These are phyloP conservation scores for Scortechinia acanthostroma DNA, from an alignment of 2,329 filamentous ascomycete species.

Conservation along the genomic window DNA sequence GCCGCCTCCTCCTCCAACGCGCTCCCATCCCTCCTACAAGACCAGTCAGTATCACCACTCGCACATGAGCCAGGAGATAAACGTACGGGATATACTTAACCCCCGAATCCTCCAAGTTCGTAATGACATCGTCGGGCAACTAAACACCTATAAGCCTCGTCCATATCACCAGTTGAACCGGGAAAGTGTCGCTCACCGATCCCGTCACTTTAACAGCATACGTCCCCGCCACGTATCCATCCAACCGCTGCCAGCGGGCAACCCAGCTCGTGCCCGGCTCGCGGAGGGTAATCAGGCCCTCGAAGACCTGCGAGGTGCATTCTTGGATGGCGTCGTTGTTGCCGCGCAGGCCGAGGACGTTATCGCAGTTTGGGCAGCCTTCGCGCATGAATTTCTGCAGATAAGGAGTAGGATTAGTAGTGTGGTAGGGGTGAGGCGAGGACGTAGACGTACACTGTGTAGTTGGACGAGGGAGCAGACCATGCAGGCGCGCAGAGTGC, in stretches of 20 bases:
- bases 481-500: constrained; percentile 59
- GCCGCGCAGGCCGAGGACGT: constrained; percentile 47
- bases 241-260: constrained; percentile 54
- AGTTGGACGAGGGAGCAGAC: constrained; percentile 58
- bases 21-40: neutral
- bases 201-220: constrained; percentile 62
- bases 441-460: constrained; percentile 29
- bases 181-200: constrained; percentile 32
- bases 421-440: constrained; percentile 2
- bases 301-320: constrained; percentile 60
- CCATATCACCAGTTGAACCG: neutral
- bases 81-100: constrained; percentile 2
- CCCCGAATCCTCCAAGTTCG: neutral
- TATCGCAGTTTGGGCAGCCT: constrained; percentile 62
- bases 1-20: neutral
- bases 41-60: neutral
- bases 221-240: constrained; percentile 52
- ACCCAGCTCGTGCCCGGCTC: constrained; percentile 55
- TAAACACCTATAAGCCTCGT: neutral
- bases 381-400: constrained; percentile 42
- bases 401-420: neutral
- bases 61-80: neutral
- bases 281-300: constrained; percentile 51
- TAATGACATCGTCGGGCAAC: neutral
- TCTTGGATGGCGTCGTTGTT: constrained; percentile 49